Evolutionary conservation across 805 yeast genomes (phyloP).

Genomic region (Spathaspora girioi): DNA sequence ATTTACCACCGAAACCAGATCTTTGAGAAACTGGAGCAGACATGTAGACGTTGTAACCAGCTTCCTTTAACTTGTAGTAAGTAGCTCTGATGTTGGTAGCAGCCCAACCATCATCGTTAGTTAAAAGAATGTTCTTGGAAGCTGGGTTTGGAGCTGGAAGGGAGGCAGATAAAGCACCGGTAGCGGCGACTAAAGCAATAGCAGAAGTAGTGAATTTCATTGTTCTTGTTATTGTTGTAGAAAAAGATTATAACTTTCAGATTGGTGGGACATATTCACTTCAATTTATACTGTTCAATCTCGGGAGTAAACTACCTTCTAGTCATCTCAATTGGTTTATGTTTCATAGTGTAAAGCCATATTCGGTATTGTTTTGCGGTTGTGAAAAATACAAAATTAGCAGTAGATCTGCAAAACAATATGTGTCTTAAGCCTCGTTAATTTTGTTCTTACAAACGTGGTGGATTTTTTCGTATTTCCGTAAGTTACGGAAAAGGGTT

Average conservation of each 20-base stretch:
- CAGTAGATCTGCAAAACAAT: too few species aligned
- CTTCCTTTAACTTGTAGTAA: conserved; percentile 43
- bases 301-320: neutral
- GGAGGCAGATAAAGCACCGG: conserved; percentile 11
- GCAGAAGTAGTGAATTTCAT: conserved; percentile 58
- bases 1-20: conserved; percentile 56
- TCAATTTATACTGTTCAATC: neutral
- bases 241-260: neutral
- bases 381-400: too few species aligned
- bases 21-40: conserved; percentile 52
- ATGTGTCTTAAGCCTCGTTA: too few species aligned
- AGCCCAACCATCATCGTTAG: conserved; percentile 56
- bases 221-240: conserved; percentile 1
- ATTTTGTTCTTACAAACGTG: too few species aligned
- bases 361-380: too few species aligned
- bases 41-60: conserved; percentile 47
- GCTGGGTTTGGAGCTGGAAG: neutral
- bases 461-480: too few species aligned
- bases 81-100: conserved; percentile 55
- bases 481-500: too few species aligned
- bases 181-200: conserved; percentile 42
- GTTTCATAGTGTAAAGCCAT: too few species aligned
- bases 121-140: conserved; percentile 19
- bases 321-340: too few species aligned
- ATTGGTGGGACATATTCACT: neutral